Conservation (phyloP, 2,329 filamentous ascomycete genomes). For the Xenosphaeropsis pyriputrescens region DNA sequence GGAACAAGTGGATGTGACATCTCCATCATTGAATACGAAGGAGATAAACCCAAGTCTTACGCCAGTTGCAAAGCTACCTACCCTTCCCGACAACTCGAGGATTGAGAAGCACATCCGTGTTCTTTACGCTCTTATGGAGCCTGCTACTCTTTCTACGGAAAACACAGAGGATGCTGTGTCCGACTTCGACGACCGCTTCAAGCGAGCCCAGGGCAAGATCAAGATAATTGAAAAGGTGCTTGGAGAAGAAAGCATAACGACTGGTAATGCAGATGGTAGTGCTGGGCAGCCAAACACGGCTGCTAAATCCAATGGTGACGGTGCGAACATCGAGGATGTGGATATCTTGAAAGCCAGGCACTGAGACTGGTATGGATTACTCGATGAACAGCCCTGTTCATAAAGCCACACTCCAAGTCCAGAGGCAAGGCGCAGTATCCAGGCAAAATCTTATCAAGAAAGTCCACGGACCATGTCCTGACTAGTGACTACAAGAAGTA, state of each 20-base stretch:
- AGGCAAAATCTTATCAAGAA: no score
- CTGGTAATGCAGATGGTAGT: slow-evolving; percentile 7
- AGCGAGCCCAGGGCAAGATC: slow-evolving; percentile 67
- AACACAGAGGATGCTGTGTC: slow-evolving; percentile 84
- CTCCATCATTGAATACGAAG: not conserved
- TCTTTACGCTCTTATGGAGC: slow-evolving; percentile 66
- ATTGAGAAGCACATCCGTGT: slow-evolving; percentile 63
- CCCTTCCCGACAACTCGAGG: slow-evolving; percentile 40
- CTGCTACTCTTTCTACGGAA: slow-evolving; percentile 58
- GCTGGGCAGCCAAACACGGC: slow-evolving; percentile 4
- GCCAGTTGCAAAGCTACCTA: slow-evolving; percentile 21
- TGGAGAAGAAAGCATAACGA: slow-evolving; percentile 25
- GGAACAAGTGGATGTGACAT: not conserved
- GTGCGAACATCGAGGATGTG: slow-evolving; percentile 30
- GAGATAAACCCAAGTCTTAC: not conserved
- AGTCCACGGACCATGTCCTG: no score
- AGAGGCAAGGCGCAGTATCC: no score
- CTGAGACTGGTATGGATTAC: slow-evolving; percentile 3
- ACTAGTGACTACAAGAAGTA: no score
- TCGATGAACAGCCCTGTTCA: not conserved
- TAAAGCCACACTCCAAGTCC: not conserved
- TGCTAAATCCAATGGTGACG: slow-evolving; percentile 15
- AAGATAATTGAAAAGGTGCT: slow-evolving; percentile 70
- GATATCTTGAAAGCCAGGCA: slow-evolving; percentile 22
- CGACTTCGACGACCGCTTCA: slow-evolving; percentile 81